phyloP scores from a whole-genome alignment of 1,139 yeast genomes.

The Taphrina populina region DNA sequence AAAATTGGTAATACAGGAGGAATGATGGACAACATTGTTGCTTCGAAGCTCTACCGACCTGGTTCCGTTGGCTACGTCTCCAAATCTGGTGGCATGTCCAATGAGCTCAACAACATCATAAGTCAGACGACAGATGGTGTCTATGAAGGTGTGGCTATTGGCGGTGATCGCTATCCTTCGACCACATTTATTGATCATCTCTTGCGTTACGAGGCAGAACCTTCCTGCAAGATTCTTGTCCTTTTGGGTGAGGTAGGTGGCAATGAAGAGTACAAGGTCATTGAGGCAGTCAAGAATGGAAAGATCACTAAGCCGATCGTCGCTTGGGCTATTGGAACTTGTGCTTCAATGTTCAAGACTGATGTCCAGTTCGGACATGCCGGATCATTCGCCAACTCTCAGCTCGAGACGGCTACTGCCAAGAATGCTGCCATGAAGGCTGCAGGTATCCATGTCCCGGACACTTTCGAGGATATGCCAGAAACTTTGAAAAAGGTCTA shows the following conservation, averaged over 20 bases:
- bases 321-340: constrained; percentile 54
- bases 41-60: constrained; percentile 53
- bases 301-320: constrained; percentile 51
- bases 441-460: constrained; percentile 52
- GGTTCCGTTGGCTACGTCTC: constrained; percentile 54
- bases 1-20: constrained; percentile 55
- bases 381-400: constrained; percentile 53
- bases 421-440: constrained; percentile 52
- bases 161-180: constrained; percentile 54
- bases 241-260: constrained; percentile 53
- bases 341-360: constrained; percentile 53
- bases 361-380: constrained; percentile 55
- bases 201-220: constrained; percentile 51
- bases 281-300: constrained; percentile 52
- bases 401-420: constrained; percentile 50
- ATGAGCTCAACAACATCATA: constrained; percentile 53
- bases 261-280: constrained; percentile 53
- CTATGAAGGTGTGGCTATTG: constrained; percentile 53
- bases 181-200: constrained; percentile 53
- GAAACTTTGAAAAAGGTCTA: constrained; percentile 47
- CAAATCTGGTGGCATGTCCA: constrained; percentile 54
- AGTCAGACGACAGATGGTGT: constrained; percentile 52
- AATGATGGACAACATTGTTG: constrained; percentile 54
- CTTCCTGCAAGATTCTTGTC: constrained; percentile 51
- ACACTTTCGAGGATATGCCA: constrained; percentile 52